These are phyloP conservation scores for Cutaneotrichosporon cyanovorans DNA, from an alignment of 1,284 basidiomycete species.

Conservation along the genomic window DNA sequence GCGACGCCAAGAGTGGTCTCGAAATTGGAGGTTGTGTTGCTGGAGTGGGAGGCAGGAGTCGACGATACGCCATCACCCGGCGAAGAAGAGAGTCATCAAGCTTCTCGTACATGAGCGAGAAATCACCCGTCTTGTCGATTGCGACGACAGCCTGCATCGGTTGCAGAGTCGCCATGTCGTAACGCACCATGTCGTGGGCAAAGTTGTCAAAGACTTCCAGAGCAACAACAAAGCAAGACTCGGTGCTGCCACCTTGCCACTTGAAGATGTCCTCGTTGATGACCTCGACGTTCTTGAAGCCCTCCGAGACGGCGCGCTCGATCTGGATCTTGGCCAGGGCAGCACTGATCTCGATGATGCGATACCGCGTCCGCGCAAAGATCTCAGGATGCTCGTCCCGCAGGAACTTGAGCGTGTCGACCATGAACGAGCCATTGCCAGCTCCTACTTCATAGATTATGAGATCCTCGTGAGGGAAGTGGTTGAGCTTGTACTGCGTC, in stretches of 20 bases:
- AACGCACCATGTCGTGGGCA: slow-evolving; percentile 89
- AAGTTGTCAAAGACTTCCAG: slow-evolving; percentile 98
- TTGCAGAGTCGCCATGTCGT: slow-evolving; percentile 65
- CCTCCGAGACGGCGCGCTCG: slow-evolving; percentile 51
- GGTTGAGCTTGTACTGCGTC: slow-evolving; percentile 83
- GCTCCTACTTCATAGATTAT: slow-evolving; percentile 96
- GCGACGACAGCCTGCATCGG: slow-evolving; percentile 80
- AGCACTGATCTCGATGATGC: slow-evolving; percentile 86
- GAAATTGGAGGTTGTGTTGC: slow-evolving; percentile 30
- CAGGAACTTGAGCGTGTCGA: slow-evolving; percentile 77
- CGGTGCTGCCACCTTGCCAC: slow-evolving; percentile 62
- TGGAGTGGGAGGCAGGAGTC: slow-evolving; percentile 54
- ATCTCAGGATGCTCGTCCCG: slow-evolving; percentile 75
- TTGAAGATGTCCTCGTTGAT: slow-evolving; percentile 79
- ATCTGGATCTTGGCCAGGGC: slow-evolving; percentile 68
- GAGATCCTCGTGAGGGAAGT: slow-evolving; percentile 92
- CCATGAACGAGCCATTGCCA: slow-evolving; percentile 89
- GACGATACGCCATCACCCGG: slow-evolving; percentile 55
- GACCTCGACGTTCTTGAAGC: slow-evolving; percentile 57
- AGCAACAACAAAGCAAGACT: slow-evolving; percentile 87
- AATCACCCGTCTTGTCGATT: slow-evolving; percentile 76
- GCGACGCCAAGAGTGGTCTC: slow-evolving; percentile 29
- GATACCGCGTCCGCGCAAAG: slow-evolving; percentile 73
- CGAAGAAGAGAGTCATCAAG: slow-evolving; percentile 75
- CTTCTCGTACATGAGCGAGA: slow-evolving; percentile 73